Base-by-base conservation (phyloP, 2,329 filamentous ascomycete genomes). In the Trichoderma brevicompactum region DNA sequence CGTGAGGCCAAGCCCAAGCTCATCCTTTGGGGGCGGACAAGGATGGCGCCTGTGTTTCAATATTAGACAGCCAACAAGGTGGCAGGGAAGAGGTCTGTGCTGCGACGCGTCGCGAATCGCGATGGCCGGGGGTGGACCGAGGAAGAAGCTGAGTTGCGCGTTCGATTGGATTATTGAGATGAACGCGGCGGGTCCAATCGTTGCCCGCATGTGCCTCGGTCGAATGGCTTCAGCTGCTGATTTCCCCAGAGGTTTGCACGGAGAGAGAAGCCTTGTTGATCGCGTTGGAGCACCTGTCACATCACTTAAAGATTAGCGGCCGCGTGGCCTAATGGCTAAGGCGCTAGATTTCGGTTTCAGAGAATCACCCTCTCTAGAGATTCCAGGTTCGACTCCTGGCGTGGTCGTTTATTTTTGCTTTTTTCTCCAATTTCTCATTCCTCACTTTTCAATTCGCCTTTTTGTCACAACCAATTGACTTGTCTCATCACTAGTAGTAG, bases 371-470 rank as follows among this genome's bases (percentile, higher is more conserved):
- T 64, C 73, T 74, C 73, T 74, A 75, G 71, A 75, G 73, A 74
- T 75, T 75, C 73, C 73, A 75, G 73, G 74, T 75, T 75, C 74
- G 74, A 75, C 69, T 74, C 74, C 74, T 75, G 74, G 72, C 72
- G 73, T 74, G 74, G 72, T 75, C 74, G 74, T 41, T 34, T 59
- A 44, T 65, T 64, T 55, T 56, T 49, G 38, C 12, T 41, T 43
- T 54, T 55, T 64, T 17, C 23, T 23, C 4, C 36, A 9, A 2
- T 43, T 17, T 55, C 38, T 64, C 36, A 19, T 13, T 48, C 19
- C 9, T 36, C n/a, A 34, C 34, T n/a, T 40, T 15, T 40, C 38
- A 17, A 28, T 64, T 32, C 23, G 23, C 23, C 23, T 54, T 38
- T 58, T 38, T 58, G 7, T 19, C n/a, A 49, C 19, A 41, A 17